Evolutionary conservation across 176 grass and related monocot species (phyloP).

Genomic region (Oryza nivara): DNA sequence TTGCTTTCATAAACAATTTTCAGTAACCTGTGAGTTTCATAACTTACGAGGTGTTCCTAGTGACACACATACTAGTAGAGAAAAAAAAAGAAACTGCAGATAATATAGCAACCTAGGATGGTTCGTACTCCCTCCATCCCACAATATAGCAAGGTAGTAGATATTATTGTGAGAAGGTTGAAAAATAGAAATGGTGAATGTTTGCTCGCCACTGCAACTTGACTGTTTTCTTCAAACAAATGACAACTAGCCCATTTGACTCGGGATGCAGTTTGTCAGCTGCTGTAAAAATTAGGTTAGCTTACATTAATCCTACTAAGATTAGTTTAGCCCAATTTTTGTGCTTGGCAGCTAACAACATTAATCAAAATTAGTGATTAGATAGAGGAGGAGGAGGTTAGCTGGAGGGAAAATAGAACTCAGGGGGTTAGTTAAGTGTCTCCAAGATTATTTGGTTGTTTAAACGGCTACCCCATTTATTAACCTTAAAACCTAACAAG

Average conservation of each 20-base stretch:
- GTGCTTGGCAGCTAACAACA: not conserved
- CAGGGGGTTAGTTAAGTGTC: no score
- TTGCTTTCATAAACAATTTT: not conserved
- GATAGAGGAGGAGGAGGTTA: no score
- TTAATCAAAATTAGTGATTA: not conserved
- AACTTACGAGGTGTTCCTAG: not conserved
- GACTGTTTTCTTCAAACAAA: not conserved
- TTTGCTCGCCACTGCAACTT: not conserved
- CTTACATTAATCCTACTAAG: not conserved
- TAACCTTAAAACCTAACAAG: no score
- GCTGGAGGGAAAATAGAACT: no score
- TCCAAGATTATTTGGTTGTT: no score
- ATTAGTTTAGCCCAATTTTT: not conserved
- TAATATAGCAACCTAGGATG: no score
- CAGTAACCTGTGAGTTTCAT: not conserved
- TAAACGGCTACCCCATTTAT: no score
- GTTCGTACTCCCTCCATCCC: no score
- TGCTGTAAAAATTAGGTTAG: not conserved
- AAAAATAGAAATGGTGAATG: not conserved
- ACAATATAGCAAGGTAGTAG: no score
- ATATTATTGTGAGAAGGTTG: constrained; percentile 2
- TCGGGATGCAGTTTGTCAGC: not conserved
- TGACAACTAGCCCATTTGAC: not conserved
- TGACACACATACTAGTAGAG: not conserved
- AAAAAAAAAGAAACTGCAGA: not conserved